A percentile compares a stretch with the other conserved stretches of the same genome.
phyloP scores from a whole-genome alignment of 1,139 yeast species.

The Hansenula lynferdii region DNA sequence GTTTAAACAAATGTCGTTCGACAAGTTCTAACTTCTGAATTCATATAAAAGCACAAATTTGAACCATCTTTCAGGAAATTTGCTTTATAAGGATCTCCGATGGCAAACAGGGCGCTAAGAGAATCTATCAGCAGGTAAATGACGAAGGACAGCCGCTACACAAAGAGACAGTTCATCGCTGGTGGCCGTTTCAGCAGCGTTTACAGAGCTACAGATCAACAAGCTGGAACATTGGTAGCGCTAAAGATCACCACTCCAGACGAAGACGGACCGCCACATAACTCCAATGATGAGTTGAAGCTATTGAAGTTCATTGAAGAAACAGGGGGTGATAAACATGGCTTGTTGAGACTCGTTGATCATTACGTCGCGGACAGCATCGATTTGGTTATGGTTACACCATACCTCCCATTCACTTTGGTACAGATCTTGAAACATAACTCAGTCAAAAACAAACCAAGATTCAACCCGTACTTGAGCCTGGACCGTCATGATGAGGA shows the following conservation, averaged over 20 bases:
- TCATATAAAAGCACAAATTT: no score
- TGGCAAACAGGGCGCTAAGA: no score
- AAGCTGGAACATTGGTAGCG: conserved; percentile 27
- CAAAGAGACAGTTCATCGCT: conserved; percentile 17
- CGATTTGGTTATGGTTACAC: conserved; percentile 38
- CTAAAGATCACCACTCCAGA: conserved; percentile 42
- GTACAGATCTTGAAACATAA: conserved; percentile 27
- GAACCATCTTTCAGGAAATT: no score
- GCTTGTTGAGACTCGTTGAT: conserved; percentile 28
- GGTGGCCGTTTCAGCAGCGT: conserved; percentile 33
- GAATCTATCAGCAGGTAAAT: no score
- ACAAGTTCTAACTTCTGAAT: no score
- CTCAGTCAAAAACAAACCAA: conserved; percentile 22
- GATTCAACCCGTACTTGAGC: no score
- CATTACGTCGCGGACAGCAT: conserved; percentile 25
- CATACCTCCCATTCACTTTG: conserved; percentile 32
- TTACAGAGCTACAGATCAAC: conserved; percentile 19
- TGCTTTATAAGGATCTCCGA: no score
- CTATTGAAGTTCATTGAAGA: conserved; percentile 25
- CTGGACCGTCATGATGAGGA: neutral
- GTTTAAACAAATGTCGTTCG: no score
- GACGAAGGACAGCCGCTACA: conserved; percentile 3
- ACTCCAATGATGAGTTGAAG: conserved; percentile 35
- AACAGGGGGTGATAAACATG: neutral
- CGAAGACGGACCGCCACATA: conserved; percentile 47